These are phyloP conservation scores for Suillus cothurnatus DNA, from an alignment of 768 basidiomycete genomes.

Conservation along the genomic window DNA sequence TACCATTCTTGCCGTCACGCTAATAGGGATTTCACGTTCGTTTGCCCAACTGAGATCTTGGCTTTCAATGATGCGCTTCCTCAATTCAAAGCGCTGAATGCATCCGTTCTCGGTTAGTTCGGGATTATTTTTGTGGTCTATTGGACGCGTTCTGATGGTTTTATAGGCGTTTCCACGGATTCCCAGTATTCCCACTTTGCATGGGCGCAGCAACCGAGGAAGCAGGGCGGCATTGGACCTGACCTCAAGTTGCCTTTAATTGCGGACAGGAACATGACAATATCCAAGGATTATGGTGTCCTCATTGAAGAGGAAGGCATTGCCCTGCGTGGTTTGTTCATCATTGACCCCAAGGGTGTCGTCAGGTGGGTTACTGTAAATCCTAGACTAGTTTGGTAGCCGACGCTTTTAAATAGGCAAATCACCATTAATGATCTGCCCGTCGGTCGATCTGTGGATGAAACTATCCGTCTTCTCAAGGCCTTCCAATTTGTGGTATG, in stretches of 20 bases:
- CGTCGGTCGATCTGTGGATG: constrained; percentile 94
- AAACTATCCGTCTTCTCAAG: constrained; percentile 87
- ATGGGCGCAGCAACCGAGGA: constrained; percentile 81
- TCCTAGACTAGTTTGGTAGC: neutral
- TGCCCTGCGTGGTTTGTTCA: constrained; percentile 83
- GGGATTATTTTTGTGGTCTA: neutral
- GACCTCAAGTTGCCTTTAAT: constrained; percentile 83
- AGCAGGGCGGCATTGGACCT: constrained; percentile 88
- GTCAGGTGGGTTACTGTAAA: constrained; percentile 48
- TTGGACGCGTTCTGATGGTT: constrained; percentile 10
- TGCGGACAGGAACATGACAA: constrained; percentile 77
- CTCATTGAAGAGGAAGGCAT: constrained; percentile 88
- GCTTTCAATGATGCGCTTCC: constrained; percentile 90
- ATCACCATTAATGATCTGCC: constrained; percentile 92
- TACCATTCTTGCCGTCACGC: neutral
- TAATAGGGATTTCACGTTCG: constrained; percentile 81
- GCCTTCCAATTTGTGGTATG: constrained; percentile 90
- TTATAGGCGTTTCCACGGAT: constrained; percentile 79
- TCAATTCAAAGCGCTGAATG: constrained; percentile 71
- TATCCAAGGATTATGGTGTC: constrained; percentile 85
- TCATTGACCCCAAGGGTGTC: constrained; percentile 84
- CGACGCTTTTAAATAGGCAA: constrained; percentile 48
- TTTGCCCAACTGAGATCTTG: constrained; percentile 95
- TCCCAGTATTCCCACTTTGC: constrained; percentile 88
- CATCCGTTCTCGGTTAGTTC: constrained; percentile 71